Evolutionary conservation across 1,284 basidiomycete species (phyloP).

Genomic region (Volvariella surrecta): DNA sequence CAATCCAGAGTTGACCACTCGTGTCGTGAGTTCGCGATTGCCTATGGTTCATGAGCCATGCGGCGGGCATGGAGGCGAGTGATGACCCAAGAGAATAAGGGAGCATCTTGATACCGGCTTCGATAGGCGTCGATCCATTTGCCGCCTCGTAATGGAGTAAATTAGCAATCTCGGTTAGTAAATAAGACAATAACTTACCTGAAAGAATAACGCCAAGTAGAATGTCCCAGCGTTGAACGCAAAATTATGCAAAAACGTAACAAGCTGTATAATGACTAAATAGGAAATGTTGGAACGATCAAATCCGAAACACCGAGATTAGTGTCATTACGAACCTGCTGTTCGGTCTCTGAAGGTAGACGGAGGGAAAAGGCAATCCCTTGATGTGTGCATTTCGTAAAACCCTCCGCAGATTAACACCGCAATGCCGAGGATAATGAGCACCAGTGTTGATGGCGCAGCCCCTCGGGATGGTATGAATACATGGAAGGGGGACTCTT

Average conservation of each 20-base stretch:
- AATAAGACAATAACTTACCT: conserved; percentile 34
- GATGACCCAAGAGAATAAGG: conserved; percentile 78
- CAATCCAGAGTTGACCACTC: conserved; percentile 53
- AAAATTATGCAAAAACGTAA: conserved; percentile 72
- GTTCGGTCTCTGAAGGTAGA: conserved; percentile 49
- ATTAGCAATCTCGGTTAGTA: conserved; percentile 6
- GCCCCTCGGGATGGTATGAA: conserved; percentile 38
- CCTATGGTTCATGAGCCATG: conserved; percentile 64
- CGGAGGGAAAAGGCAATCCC: conserved; percentile 66
- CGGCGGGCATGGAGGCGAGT: conserved; percentile 70
- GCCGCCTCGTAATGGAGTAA: conserved; percentile 39
- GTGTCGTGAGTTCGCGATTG: conserved; percentile 49
- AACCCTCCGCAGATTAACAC: conserved; percentile 48
- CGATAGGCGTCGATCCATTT: conserved; percentile 52
- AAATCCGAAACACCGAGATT: conserved; percentile 8
- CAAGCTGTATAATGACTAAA: conserved; percentile 53
- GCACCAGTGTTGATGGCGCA: conserved; percentile 46
- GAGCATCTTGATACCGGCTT: conserved; percentile 64
- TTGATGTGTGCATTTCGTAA: conserved; percentile 56
- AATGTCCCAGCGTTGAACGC: conserved; percentile 77
- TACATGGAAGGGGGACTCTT: conserved; percentile 5
- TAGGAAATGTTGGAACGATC: conserved; percentile 14
- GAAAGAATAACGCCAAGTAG: conserved; percentile 73
- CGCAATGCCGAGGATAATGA: conserved; percentile 46
- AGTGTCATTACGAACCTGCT: conserved; percentile 38